These are phyloP conservation scores for Vachellia collinsii DNA, from an alignment of 306 rosid genomes.

Conservation along the genomic window DNA sequence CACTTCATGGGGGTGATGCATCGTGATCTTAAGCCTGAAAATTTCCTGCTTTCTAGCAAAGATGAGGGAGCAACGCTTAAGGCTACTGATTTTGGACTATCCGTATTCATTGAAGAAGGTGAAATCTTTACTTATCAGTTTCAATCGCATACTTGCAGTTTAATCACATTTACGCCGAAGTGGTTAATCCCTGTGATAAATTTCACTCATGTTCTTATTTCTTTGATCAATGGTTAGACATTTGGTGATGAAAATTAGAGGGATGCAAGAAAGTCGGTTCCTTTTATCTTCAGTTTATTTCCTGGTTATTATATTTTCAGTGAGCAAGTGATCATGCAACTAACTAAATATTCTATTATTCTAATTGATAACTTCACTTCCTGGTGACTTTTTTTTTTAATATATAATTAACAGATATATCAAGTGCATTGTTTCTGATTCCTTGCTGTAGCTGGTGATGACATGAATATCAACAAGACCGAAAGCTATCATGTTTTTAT, in stretches of 20 bases:
- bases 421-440: conserved; percentile 5
- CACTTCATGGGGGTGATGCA: conserved; percentile 92
- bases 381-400: conserved; percentile 20
- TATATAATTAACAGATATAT: background rate
- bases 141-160: conserved; percentile 26
- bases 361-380: conserved; percentile 19
- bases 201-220: conserved; percentile 13
- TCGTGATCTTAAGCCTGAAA: conserved; percentile 93
- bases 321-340: background rate
- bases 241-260: background rate
- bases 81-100: conserved; percentile 92
- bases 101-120: conserved; percentile 94
- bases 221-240: background rate
- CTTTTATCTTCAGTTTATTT: background rate
- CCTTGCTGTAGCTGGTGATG: background rate
- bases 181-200: background rate
- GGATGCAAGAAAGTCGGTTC: background rate
- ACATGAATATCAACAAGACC: conserved; percentile 6
- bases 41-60: conserved; percentile 79
- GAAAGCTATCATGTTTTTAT: background rate
- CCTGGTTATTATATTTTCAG: background rate
- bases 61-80: conserved; percentile 67
- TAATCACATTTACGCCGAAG: conserved; percentile 3
- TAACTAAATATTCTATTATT: background rate
- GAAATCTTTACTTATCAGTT: background rate